Evolutionary conservation across 208 protist species (phyloP).

Genomic region (Acanthamoeba healyi): DNA sequence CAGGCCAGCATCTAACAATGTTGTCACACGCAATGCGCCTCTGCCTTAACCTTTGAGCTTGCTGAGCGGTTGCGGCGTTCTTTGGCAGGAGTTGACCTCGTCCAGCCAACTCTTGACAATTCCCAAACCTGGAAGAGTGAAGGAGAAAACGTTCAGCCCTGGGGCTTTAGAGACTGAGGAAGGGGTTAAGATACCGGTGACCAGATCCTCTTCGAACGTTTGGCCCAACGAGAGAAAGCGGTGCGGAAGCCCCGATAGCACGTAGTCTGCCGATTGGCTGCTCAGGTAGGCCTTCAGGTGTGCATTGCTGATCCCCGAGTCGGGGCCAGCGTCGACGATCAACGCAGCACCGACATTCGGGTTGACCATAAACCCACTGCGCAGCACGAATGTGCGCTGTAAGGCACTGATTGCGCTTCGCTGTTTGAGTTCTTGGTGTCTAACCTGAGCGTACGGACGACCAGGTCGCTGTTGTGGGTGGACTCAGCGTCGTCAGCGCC

Average conservation of each 20-base stretch:
- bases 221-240: not conserved
- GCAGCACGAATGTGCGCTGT: not conserved
- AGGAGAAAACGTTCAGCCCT: no score
- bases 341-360: constrained; percentile 77
- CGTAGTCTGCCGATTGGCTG: not conserved
- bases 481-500: not conserved
- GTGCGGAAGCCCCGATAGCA: not conserved
- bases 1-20: not conserved
- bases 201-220: not conserved
- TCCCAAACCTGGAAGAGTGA: not conserved
- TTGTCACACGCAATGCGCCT: no score
- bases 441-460: constrained; percentile 49
- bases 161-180: no score
- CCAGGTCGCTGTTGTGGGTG: constrained; percentile 65
- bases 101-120: not conserved
- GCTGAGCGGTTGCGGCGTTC: constrained; percentile 12
- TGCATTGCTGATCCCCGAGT: not conserved
- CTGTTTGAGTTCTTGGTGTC: no score
- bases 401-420: not conserved
- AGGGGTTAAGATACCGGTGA: not conserved
- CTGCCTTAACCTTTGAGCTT: constrained; percentile 13
- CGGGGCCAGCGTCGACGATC: constrained; percentile 36
- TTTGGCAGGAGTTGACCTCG: not conserved
- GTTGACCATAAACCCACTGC: constrained; percentile 58
- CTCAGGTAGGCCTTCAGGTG: not conserved